Evolutionary conservation across 371 early-diverging fungal species (phyloP).

Genomic region (Syncephalastrum sp.): DNA sequence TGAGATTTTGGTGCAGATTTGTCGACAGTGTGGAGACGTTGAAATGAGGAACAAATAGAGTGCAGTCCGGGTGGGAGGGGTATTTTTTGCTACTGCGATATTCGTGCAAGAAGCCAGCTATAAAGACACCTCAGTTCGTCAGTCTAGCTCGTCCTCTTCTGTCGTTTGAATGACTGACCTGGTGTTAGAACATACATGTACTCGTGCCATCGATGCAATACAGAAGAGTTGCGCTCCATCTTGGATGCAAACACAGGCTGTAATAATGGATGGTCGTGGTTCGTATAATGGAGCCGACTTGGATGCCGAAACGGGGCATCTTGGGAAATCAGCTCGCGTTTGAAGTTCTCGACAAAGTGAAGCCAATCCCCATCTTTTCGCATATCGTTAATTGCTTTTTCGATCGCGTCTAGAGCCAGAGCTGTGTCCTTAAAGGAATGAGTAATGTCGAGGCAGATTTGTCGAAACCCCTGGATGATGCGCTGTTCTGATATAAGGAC

Average conservation of each 20-base stretch:
- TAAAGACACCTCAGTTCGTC: neutral
- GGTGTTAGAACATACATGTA: constrained; percentile 45
- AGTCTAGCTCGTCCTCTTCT: neutral
- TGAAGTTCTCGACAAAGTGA: constrained; percentile 24
- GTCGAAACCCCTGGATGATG: constrained; percentile 29
- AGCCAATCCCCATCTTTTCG: constrained; percentile 31
- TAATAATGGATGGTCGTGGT: constrained; percentile 35
- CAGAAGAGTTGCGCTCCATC: constrained; percentile 38
- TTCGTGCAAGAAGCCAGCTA: constrained; percentile 47
- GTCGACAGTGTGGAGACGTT: constrained; percentile 38
- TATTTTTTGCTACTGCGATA: constrained; percentile 25
- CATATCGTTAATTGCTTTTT: constrained; percentile 16
- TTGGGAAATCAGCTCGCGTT: constrained; percentile 32
- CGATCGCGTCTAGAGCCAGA: constrained; percentile 18
- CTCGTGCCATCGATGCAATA: constrained; percentile 38
- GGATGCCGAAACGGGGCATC: constrained; percentile 37
- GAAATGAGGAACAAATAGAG: constrained; percentile 38
- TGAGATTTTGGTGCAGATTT: constrained; percentile 37
- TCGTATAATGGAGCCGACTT: constrained; percentile 32
- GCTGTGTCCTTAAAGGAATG: constrained; percentile 10
- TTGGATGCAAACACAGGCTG: constrained; percentile 43
- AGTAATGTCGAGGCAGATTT: constrained; percentile 30
- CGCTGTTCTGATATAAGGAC: constrained; percentile 32
- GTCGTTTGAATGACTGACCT: constrained; percentile 5
- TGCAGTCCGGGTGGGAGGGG: constrained; percentile 25